Evolutionary conservation across 805 yeast genomes (phyloP).

Genomic region (Candida odintsovae): DNA sequence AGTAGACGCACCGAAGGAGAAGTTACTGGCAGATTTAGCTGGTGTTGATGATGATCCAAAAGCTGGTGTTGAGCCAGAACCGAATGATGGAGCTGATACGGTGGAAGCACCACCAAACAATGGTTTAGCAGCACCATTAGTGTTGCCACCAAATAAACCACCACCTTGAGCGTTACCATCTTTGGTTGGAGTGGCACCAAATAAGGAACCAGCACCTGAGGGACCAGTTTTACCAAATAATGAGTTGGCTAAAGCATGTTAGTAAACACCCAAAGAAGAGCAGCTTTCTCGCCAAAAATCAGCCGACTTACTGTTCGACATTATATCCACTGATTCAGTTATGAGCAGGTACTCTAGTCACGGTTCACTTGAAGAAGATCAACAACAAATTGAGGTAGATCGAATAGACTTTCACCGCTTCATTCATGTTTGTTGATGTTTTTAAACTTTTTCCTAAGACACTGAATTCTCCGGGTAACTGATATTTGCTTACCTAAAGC

Average conservation of each 20-base stretch:
- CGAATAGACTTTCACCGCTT: neutral
- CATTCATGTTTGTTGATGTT: neutral
- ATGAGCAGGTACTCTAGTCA: neutral
- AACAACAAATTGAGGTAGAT: neutral
- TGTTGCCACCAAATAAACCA: slow-evolving; percentile 2
- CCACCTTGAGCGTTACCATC: neutral
- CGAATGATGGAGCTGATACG: neutral
- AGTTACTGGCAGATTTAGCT: slow-evolving; percentile 12
- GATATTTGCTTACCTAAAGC: neutral
- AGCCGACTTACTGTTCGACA: neutral
- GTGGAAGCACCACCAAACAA: slow-evolving; percentile 5
- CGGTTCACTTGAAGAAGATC: neutral
- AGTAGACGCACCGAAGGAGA: slow-evolving; percentile 14
- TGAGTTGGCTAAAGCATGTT: neutral
- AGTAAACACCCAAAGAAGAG: neutral
- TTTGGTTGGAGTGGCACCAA: slow-evolving; percentile 21
- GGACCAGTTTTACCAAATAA: slow-evolving; percentile 17
- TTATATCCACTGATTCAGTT: neutral
- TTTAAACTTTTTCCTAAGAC: neutral
- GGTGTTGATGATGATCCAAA: slow-evolving; percentile 11
- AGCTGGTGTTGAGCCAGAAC: neutral
- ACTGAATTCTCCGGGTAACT: neutral
- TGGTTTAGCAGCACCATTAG: slow-evolving; percentile 1
- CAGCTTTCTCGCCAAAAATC: neutral
- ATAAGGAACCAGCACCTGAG: slow-evolving; percentile 22